Evolutionary conservation across 2,329 filamentous ascomycete genomes (phyloP).

Genomic region (Phoma sp.): DNA sequence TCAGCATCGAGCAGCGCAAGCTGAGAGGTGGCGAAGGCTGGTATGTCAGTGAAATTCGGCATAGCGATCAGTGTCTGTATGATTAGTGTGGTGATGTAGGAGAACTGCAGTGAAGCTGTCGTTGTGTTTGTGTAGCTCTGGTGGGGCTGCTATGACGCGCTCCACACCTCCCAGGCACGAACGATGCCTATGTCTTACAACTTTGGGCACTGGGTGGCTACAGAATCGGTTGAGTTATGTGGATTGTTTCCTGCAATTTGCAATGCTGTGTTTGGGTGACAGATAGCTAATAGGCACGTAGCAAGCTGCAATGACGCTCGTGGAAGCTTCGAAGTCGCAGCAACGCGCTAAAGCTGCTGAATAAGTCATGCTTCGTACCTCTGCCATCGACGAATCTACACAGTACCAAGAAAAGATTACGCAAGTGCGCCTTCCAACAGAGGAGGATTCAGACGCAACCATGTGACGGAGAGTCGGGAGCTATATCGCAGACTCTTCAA

Average conservation of each 20-base stretch:
- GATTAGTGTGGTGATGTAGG: conserved; percentile 4
- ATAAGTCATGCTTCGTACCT: background rate
- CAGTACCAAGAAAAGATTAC: background rate
- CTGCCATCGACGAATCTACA: background rate
- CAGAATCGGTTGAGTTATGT: too few species aligned
- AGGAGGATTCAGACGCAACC: background rate
- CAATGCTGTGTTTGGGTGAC: too few species aligned
- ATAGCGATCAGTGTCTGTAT: conserved; percentile 18
- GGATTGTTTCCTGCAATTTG: too few species aligned
- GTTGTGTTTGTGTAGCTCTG: conserved; percentile 6
- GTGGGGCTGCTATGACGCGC: conserved; percentile 18
- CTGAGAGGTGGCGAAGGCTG: conserved; percentile 73
- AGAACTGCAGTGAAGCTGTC: conserved; percentile 1
- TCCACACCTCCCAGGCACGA: background rate
- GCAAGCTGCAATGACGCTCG: background rate
- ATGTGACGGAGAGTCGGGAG: background rate
- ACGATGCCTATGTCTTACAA: background rate
- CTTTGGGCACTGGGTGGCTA: too few species aligned
- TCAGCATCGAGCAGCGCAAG: conserved; percentile 73
- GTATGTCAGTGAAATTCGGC: conserved; percentile 59
- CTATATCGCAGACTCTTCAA: background rate
- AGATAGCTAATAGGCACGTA: background rate
- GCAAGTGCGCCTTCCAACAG: background rate
- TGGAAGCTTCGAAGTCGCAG: background rate
- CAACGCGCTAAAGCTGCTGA: background rate